Percentiles rank a stretch among this genome's conserved stretches.
phyloP scores from a whole-genome alignment of 495 filamentous ascomycete genomes.

The Bombardia bombarda region DNA sequence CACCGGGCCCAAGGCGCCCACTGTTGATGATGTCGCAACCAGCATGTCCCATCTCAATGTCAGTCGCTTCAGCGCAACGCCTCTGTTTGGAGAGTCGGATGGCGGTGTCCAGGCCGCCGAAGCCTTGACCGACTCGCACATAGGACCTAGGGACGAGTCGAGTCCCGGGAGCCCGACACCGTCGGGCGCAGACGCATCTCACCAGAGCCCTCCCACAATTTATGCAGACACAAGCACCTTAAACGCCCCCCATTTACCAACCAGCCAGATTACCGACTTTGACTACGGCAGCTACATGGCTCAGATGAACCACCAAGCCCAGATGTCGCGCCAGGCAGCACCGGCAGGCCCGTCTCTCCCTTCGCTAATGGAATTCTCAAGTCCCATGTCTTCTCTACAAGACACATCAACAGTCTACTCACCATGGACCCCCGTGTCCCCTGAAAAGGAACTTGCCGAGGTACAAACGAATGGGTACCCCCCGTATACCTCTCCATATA shows the following conservation, averaged over 20 bases:
- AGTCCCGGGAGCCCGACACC: neutral
- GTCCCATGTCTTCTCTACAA: conserved; percentile 4
- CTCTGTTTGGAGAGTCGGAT: conserved; percentile 22
- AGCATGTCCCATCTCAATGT: conserved; percentile 6
- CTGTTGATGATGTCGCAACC: conserved; percentile 14
- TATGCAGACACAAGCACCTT: neutral
- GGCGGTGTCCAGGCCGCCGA: conserved; percentile 26
- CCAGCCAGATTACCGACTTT: conserved; percentile 10
- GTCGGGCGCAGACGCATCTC: neutral
- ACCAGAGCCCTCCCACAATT: neutral
- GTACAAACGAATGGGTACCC: neutral
- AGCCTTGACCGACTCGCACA: conserved; percentile 18
- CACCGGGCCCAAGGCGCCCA: conserved; percentile 4
- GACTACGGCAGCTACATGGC: conserved; percentile 21
- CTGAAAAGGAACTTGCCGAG: conserved; percentile 11
- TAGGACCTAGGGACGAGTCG: neutral
- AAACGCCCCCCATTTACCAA: neutral
- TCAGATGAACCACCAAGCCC: conserved; percentile 13
- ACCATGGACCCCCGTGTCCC: conserved; percentile 1
- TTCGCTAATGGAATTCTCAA: conserved; percentile 20
- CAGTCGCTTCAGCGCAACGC: conserved; percentile 20
- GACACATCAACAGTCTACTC: conserved; percentile 1
- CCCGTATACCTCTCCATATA: no score
- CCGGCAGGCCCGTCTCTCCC: conserved; percentile 7
- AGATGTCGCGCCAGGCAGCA: conserved; percentile 4